These are phyloP conservation scores for Cladosporium sphaerospermum DNA, from an alignment of 2,329 filamentous ascomycete genomes.

Conservation along the genomic window DNA sequence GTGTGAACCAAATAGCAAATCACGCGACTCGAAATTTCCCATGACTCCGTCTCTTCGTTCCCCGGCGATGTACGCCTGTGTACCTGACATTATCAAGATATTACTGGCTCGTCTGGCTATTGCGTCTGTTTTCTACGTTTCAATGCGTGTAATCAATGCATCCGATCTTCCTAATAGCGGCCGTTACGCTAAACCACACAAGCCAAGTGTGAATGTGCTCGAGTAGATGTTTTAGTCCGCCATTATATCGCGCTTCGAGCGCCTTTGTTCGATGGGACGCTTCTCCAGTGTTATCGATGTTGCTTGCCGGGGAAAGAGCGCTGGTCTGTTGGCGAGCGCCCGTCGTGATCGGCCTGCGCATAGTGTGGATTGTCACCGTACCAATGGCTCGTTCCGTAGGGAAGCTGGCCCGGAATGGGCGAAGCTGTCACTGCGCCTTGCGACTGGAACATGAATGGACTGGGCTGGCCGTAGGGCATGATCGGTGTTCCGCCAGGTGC, in stretches of 20 bases:
- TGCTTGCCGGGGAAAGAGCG: neutral
- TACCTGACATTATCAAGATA: too few species aligned
- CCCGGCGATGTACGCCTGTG: too few species aligned
- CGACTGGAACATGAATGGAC: conserved; percentile 10
- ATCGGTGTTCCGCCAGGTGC: neutral
- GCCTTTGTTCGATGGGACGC: neutral
- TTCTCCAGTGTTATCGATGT: neutral
- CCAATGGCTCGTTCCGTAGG: neutral
- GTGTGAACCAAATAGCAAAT: too few species aligned
- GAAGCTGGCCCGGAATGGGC: neutral
- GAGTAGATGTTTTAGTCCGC: too few species aligned
- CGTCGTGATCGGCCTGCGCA: neutral
- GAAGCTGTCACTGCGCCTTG: neutral
- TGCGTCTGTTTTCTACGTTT: too few species aligned
- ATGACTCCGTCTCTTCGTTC: too few species aligned
- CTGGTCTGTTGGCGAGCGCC: neutral
- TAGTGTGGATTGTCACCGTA: conserved; percentile 2
- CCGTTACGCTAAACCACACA: too few species aligned
- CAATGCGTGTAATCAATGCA: too few species aligned
- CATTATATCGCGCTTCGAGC: neutral
- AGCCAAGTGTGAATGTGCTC: too few species aligned
- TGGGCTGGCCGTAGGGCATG: neutral
- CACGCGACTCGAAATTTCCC: too few species aligned
- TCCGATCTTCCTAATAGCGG: too few species aligned
- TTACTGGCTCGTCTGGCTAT: too few species aligned